Percentiles rank a stretch among this genome's conserved stretches.
Conservation (phyloP, 106 monocot species). For the Cymbidium sinense region DNA sequence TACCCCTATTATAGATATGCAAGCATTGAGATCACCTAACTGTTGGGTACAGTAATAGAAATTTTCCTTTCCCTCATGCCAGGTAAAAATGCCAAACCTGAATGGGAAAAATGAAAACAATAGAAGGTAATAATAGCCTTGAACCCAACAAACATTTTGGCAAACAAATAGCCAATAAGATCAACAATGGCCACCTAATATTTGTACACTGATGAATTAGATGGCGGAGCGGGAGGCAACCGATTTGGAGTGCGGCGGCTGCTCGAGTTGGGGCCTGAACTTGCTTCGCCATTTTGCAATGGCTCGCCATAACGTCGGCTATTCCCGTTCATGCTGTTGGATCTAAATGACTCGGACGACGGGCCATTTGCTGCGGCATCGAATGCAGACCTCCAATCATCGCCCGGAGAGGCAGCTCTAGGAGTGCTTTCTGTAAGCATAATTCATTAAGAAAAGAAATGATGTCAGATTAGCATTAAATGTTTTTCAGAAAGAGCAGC, state of each 20-base stretch:
- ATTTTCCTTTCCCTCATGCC: background rate
- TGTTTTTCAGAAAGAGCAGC: background rate
- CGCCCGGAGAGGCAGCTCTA: slow-evolving; percentile 25
- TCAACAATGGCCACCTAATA: slow-evolving; percentile 18
- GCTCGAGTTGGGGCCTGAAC: slow-evolving; percentile 44
- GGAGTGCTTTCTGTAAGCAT: slow-evolving; percentile 55
- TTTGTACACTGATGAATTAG: slow-evolving; percentile 28
- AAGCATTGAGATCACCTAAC: too few species aligned
- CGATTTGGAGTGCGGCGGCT: slow-evolving; percentile 86
- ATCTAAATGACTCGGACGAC: slow-evolving; percentile 24
- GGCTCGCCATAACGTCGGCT: slow-evolving; percentile 49
- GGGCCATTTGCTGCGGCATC: slow-evolving; percentile 69
- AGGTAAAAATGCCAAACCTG: background rate
- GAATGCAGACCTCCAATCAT: slow-evolving; percentile 94
- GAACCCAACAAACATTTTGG: slow-evolving; percentile 18
- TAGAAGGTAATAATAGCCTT: background rate
- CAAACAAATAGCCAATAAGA: background rate
- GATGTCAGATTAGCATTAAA: background rate
- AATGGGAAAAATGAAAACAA: background rate
- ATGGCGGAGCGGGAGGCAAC: slow-evolving; percentile 76
- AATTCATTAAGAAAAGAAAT: background rate
- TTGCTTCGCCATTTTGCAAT: slow-evolving; percentile 46
- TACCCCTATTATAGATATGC: too few species aligned
- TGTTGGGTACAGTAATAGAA: too few species aligned
- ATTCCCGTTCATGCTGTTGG: slow-evolving; percentile 44